Percentiles rank a stretch among this genome's conserved stretches.
phyloP scores from a whole-genome alignment of 1,139 yeast species.

The Scheffersomyces titani region DNA sequence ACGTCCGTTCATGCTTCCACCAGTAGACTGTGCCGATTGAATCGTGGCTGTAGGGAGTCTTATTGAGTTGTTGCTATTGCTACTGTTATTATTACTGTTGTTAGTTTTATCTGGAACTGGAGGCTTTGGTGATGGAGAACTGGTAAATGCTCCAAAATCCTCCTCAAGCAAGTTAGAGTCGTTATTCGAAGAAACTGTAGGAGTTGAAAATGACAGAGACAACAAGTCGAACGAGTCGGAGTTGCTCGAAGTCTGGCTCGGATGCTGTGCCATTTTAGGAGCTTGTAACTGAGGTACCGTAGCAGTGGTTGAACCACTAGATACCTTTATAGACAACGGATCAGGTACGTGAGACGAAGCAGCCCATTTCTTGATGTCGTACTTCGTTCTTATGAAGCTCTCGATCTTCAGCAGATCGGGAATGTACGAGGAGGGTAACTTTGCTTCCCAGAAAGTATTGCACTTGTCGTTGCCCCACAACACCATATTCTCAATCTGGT shows the following conservation, averaged over 20 bases:
- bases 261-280: not conserved
- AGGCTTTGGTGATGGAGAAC: slow-evolving; percentile 23
- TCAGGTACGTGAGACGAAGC: slow-evolving; percentile 54
- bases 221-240: slow-evolving; percentile 3
- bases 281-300: slow-evolving; percentile 7
- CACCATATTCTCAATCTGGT: slow-evolving; percentile 80
- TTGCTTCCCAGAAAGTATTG: slow-evolving; percentile 79
- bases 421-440: slow-evolving; percentile 65
- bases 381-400: slow-evolving; percentile 87
- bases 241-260: not conserved
- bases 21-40: slow-evolving; percentile 37
- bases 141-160: slow-evolving; percentile 44
- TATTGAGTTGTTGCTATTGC: slow-evolving; percentile 5
- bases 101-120: not conserved
- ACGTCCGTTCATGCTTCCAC: slow-evolving; percentile 38
- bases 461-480: slow-evolving; percentile 85
- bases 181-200: not conserved
- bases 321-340: slow-evolving; percentile 42
- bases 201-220: slow-evolving; percentile 2
- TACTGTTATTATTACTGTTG: slow-evolving; percentile 4
- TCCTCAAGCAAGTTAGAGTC: slow-evolving; percentile 28
- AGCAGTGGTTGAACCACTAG: slow-evolving; percentile 2
- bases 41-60: slow-evolving; percentile 9
- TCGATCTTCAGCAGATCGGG: slow-evolving; percentile 89
- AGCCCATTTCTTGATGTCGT: slow-evolving; percentile 88